A percentile compares a stretch with the other conserved stretches of the same genome.
Evolutionary conservation across 1,139 yeast genomes (phyloP).

Genomic region (Diutina neorugosa): DNA sequence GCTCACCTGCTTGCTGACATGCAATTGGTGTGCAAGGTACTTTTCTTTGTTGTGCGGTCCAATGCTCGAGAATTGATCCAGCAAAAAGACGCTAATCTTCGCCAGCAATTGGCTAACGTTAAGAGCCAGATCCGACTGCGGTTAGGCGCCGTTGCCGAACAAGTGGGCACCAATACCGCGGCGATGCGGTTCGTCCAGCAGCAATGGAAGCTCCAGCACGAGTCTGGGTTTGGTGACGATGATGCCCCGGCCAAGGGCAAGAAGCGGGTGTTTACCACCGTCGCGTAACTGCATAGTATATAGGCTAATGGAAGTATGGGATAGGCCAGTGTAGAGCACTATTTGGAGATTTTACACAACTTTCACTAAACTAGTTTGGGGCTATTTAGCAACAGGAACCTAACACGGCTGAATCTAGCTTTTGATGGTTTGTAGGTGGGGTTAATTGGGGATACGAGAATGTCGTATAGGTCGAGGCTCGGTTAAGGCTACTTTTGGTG

Average conservation of each 20-base stretch:
- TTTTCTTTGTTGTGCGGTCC: conserved; percentile 59
- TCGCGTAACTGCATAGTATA: not conserved
- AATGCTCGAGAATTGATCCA: conserved; percentile 67
- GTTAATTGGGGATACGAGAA: too few relatives aligned
- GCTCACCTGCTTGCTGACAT: conserved; percentile 32
- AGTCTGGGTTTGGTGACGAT: conserved; percentile 62
- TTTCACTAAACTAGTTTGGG: too few relatives aligned
- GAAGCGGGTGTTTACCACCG: conserved; percentile 1
- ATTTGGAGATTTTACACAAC: too few relatives aligned
- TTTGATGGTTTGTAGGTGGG: too few relatives aligned
- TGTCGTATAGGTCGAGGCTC: too few relatives aligned
- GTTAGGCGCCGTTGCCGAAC: conserved; percentile 39
- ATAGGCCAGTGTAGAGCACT: not conserved
- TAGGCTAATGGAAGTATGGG: not conserved
- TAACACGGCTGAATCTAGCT: too few relatives aligned
- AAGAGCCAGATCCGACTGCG: conserved; percentile 44
- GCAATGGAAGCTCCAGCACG: conserved; percentile 74
- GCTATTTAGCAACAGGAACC: too few relatives aligned
- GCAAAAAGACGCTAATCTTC: conserved; percentile 52
- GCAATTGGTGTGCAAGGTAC: conserved; percentile 57
- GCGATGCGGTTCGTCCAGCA: conserved; percentile 64
- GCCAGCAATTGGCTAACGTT: conserved; percentile 46
- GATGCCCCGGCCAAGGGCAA: not conserved
- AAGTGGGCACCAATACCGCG: conserved; percentile 77
- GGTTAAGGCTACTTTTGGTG: too few relatives aligned